These are phyloP conservation scores for Daldinia vernicosa DNA, from an alignment of 495 filamentous ascomycete species.

Conservation along the genomic window DNA sequence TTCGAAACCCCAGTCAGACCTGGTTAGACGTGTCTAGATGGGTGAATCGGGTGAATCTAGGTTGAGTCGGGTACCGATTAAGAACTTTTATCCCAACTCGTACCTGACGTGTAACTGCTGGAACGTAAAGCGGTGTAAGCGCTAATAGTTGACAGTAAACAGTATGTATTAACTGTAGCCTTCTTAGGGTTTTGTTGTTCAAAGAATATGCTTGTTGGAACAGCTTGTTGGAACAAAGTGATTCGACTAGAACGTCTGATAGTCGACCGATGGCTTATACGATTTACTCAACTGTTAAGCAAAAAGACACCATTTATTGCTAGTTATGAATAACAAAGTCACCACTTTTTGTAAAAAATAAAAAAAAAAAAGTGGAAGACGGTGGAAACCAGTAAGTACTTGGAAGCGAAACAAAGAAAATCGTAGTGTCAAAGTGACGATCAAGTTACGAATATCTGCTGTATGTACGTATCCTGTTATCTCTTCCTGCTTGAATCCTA, in stretches of 20 bases:
- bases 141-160: too few species aligned
- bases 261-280: slow-evolving; percentile 23
- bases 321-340: slow-evolving; percentile 1
- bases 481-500: slow-evolving; percentile 8
- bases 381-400: slow-evolving; percentile 12
- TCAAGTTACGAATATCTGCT: slow-evolving; percentile 3
- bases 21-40: not conserved
- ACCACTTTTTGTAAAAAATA: slow-evolving; percentile 17
- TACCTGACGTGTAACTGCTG: slow-evolving; percentile 7
- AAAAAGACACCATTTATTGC: not conserved
- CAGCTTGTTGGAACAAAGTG: slow-evolving; percentile 16
- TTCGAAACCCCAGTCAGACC: slow-evolving; percentile 4
- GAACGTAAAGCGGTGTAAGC: slow-evolving; percentile 27
- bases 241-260: slow-evolving; percentile 31
- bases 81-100: slow-evolving; percentile 16
- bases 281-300: slow-evolving; percentile 31
- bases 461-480: not conserved
- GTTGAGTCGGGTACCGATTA: slow-evolving; percentile 13
- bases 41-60: not conserved
- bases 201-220: slow-evolving; percentile 20
- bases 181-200: slow-evolving; percentile 1
- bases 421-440: slow-evolving; percentile 15
- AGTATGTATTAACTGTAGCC: not conserved
- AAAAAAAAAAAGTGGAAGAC: too few species aligned
- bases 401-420: slow-evolving; percentile 2